These are phyloP conservation scores for Gossypioides kirkii DNA, from an alignment of 345 rosid genomes.

Conservation along the genomic window DNA sequence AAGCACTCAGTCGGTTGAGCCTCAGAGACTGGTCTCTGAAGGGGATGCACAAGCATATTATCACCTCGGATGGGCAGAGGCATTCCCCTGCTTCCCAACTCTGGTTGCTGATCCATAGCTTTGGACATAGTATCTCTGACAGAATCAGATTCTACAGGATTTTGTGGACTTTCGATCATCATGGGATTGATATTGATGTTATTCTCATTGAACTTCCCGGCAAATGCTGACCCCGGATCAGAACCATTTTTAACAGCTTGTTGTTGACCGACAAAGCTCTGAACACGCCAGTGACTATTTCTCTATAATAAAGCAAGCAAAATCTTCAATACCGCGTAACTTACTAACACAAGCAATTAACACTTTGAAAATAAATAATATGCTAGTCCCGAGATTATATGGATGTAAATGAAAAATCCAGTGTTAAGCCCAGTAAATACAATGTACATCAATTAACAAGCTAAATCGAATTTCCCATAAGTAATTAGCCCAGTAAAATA, in stretches of 20 bases:
- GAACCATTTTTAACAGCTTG: slow-evolving; percentile 68
- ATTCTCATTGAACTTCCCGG: slow-evolving; percentile 76
- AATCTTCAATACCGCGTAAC: background rate
- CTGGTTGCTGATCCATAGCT: slow-evolving; percentile 44
- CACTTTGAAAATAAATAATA: background rate
- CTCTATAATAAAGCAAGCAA: slow-evolving; percentile 45
- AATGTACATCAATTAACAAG: background rate
- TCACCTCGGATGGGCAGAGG: slow-evolving; percentile 34
- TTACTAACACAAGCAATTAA: background rate
- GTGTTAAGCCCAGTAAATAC: background rate
- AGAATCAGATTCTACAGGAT: slow-evolving; percentile 54
- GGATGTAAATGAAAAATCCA: background rate
- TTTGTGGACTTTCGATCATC: slow-evolving; percentile 38
- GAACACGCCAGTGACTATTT: slow-evolving; percentile 91
- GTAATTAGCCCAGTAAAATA: background rate
- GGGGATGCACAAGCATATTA: slow-evolving; percentile 29
- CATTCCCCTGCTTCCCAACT: slow-evolving; percentile 41
- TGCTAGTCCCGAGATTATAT: background rate
- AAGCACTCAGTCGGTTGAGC: slow-evolving; percentile 59
- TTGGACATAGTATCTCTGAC: slow-evolving; percentile 46
- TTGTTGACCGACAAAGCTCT: slow-evolving; percentile 53
- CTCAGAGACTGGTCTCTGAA: slow-evolving; percentile 48
- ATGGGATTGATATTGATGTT: slow-evolving; percentile 32
- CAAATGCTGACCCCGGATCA: slow-evolving; percentile 49
- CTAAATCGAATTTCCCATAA: background rate